These are phyloP conservation scores for Inonotus obliquus DNA, from an alignment of 1,284 basidiomycete species.

Conservation along the genomic window DNA sequence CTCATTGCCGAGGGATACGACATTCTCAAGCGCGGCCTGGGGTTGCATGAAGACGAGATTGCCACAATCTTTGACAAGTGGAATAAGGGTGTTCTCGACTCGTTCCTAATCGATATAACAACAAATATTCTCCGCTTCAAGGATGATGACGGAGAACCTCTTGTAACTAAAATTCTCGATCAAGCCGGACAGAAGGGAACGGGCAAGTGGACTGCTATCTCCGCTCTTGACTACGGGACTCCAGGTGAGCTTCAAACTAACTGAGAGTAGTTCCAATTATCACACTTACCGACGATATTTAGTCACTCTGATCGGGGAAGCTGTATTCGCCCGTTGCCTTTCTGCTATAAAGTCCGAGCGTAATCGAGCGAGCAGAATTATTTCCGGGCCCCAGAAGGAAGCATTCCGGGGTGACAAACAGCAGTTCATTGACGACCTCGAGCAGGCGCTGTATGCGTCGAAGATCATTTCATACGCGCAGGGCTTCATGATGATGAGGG, in stretches of 20 bases:
- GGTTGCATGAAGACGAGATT: constrained; percentile 80
- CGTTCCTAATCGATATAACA: constrained; percentile 99
- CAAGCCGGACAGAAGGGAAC: constrained; percentile 99
- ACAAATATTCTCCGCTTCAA: constrained; percentile 94
- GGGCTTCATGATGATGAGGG: constrained; percentile 99
- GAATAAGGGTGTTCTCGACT: constrained; percentile 99
- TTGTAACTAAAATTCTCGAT: constrained; percentile 94
- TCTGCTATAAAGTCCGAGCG: constrained; percentile 99
- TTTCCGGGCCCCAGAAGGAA: constrained; percentile 87
- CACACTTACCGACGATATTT: constrained; percentile 20
- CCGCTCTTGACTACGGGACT: constrained; percentile 93
- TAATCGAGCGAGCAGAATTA: constrained; percentile 85
- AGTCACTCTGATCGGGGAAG: constrained; percentile 99
- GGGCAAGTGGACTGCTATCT: constrained; percentile 99
- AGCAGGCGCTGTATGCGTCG: constrained; percentile 98
- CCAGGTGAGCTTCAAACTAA: constrained; percentile 49
- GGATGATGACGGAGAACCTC: constrained; percentile 89
- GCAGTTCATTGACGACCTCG: constrained; percentile 98
- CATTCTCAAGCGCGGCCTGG: constrained; percentile 96
- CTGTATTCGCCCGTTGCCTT: constrained; percentile 97
- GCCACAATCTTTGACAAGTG: constrained; percentile 86
- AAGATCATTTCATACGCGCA: constrained; percentile 99
- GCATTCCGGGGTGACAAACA: constrained; percentile 97
- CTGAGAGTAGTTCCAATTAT: neutral
- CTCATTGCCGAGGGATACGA: constrained; percentile 98